Conservation (phyloP, 2,329 filamentous ascomycete species). For the Trichothecium sympodiale region DNA sequence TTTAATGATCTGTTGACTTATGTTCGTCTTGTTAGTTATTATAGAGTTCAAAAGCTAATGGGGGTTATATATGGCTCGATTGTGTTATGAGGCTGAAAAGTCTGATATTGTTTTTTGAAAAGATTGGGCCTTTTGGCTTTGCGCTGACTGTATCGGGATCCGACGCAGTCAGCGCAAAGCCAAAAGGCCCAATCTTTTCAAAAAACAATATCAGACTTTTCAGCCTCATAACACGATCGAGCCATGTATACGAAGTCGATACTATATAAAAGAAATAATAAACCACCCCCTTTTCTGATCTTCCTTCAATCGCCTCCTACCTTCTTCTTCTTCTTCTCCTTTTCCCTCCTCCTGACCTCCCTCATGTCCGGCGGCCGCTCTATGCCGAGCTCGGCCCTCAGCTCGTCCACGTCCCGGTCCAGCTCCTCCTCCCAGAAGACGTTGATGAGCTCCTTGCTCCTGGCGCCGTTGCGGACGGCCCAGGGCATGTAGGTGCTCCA, state of each 20-base stretch:
- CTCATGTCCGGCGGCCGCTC: constrained; percentile 83
- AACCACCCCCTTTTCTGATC: constrained; percentile 2
- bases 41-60: too few species aligned
- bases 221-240: too few species aligned
- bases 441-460: constrained; percentile 75
- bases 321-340: constrained; percentile 56
- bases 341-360: constrained; percentile 59
- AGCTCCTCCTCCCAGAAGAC: constrained; percentile 97
- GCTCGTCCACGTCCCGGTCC: constrained; percentile 66
- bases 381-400: constrained; percentile 68
- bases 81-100: too few species aligned
- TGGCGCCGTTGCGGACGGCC: constrained; percentile 75
- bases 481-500: constrained; percentile 73
- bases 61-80: too few species aligned
- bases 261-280: constrained; percentile 8
- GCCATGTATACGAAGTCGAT: not conserved
- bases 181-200: too few species aligned
- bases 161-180: too few species aligned
- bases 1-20: too few species aligned
- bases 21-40: too few species aligned
- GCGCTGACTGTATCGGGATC: too few species aligned
- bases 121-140: too few species aligned
- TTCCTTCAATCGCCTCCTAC: constrained; percentile 8
- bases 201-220: too few species aligned
- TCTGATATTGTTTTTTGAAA: too few species aligned